These are phyloP conservation scores for Sarcodon sp. DNA, from an alignment of 768 basidiomycete genomes.

Conservation along the genomic window DNA sequence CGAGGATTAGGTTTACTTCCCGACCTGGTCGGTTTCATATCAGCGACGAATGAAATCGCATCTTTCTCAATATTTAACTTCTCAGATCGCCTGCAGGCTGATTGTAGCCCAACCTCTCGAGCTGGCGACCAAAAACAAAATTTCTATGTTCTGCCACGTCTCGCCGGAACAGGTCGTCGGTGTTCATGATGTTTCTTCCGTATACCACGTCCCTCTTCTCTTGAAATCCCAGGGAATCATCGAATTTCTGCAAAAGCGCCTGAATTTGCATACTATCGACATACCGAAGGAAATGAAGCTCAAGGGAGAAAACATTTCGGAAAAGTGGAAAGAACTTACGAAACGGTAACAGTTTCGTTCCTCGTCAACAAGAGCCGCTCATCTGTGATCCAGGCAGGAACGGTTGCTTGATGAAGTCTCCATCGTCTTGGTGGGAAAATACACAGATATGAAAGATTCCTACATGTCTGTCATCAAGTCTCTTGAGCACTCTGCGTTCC, in stretches of 20 bases:
- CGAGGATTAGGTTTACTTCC: slow-evolving; percentile 88
- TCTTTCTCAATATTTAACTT: background rate
- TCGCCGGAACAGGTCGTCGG: slow-evolving; percentile 81
- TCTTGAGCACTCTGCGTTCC: slow-evolving; percentile 92
- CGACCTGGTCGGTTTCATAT: slow-evolving; percentile 53
- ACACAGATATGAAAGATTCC: slow-evolving; percentile 92
- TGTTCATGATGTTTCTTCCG: slow-evolving; percentile 91
- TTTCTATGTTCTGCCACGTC: slow-evolving; percentile 99
- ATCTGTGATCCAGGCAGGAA: slow-evolving; percentile 56
- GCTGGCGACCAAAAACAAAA: slow-evolving; percentile 82
- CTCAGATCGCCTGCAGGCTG: slow-evolving; percentile 86
- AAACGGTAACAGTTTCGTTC: slow-evolving; percentile 35
- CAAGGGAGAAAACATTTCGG: slow-evolving; percentile 52
- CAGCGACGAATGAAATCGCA: background rate
- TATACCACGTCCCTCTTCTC: slow-evolving; percentile 93
- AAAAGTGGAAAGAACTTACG: slow-evolving; percentile 77
- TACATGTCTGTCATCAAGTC: slow-evolving; percentile 98
- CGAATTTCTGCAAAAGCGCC: slow-evolving; percentile 65
- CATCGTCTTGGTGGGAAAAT: slow-evolving; percentile 93
- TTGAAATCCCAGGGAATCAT: slow-evolving; percentile 90
- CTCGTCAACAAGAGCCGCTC: background rate
- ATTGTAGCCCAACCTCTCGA: slow-evolving; percentile 73
- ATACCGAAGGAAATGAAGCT: slow-evolving; percentile 43
- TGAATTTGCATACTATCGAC: slow-evolving; percentile 52
- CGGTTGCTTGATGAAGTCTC: slow-evolving; percentile 80